Evolutionary conservation across 768 basidiomycete genomes (phyloP).

Genomic region (Calocybe indica): DNA sequence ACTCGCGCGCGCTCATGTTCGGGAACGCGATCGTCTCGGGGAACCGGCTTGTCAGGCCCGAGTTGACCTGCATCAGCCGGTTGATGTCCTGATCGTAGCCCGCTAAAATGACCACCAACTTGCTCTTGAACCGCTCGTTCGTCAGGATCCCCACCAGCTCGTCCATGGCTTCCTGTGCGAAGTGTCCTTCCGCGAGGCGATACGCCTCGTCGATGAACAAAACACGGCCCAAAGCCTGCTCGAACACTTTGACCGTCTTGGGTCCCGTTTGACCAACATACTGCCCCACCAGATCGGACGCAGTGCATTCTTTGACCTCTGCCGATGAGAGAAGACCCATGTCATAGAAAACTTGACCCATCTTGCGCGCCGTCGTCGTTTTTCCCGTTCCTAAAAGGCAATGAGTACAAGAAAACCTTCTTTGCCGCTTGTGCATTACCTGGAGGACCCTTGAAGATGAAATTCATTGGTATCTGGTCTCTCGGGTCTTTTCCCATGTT

Average conservation of each 20-base stretch:
- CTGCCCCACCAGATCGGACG: constrained; percentile 62
- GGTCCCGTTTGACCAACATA: constrained; percentile 72
- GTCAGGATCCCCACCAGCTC: constrained; percentile 64
- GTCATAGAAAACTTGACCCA: constrained; percentile 58
- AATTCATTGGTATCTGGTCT: constrained; percentile 56
- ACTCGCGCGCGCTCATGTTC: constrained; percentile 43
- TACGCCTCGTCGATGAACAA: constrained; percentile 74
- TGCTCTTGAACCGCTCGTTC: constrained; percentile 46
- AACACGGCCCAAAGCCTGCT: constrained; percentile 61
- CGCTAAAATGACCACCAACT: constrained; percentile 62
- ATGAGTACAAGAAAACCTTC: constrained; percentile 26
- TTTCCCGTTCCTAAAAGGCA: constrained; percentile 49
- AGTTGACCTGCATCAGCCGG: constrained; percentile 47
- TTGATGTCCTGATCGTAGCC: constrained; percentile 71
- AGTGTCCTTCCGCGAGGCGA: constrained; percentile 51
- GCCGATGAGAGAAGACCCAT: constrained; percentile 45
- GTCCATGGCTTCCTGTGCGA: constrained; percentile 68
- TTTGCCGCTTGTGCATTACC: constrained; percentile 29
- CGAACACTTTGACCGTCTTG: constrained; percentile 52
- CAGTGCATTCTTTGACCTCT: constrained; percentile 65
- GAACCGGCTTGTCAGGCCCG: constrained; percentile 64
- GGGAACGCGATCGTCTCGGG: constrained; percentile 51
- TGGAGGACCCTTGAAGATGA: constrained; percentile 71
- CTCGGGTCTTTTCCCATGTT: constrained; percentile 34
- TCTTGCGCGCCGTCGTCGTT: constrained; percentile 55